phyloP scores from a whole-genome alignment of 78 protist genomes.

The Monosiga brevicollis region DNA sequence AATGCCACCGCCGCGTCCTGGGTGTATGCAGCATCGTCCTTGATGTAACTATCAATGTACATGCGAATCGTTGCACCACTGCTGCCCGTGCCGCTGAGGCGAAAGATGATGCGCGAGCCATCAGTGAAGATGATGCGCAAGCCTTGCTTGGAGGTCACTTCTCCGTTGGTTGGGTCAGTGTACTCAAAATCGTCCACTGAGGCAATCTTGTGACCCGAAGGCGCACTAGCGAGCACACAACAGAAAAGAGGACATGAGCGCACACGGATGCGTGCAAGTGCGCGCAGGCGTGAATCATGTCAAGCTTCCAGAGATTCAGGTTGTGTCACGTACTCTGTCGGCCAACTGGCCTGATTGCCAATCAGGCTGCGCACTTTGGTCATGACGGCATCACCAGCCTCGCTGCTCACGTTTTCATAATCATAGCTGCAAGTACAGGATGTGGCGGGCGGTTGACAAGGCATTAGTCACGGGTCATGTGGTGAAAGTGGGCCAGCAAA shows the following conservation, averaged over 20 bases:
- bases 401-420: too few species aligned
- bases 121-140: slow-evolving; percentile 65
- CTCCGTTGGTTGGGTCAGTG: slow-evolving; percentile 79
- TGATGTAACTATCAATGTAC: slow-evolving; percentile 73
- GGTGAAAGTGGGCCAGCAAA: too few species aligned
- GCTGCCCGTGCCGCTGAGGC: slow-evolving; percentile 90
- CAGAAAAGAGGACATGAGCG: not conserved
- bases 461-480: too few species aligned
- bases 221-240: not conserved
- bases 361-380: not conserved
- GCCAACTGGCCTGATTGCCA: not conserved
- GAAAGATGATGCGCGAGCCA: slow-evolving; percentile 81
- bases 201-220: slow-evolving; percentile 16
- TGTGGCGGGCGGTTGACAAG: too few species aligned
- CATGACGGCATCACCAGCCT: too few species aligned
- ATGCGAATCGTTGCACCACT: slow-evolving; percentile 92
- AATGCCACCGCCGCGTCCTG: slow-evolving; percentile 34
- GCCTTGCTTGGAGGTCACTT: slow-evolving; percentile 64
- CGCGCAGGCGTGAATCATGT: not conserved
- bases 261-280: not conserved
- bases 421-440: too few species aligned
- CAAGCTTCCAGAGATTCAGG: not conserved
- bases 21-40: not conserved
- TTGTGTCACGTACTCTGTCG: too few species aligned
- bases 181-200: slow-evolving; percentile 68